Base-by-base conservation (phyloP, 805 yeast genomes). In the Candida jianshihensis region DNA sequence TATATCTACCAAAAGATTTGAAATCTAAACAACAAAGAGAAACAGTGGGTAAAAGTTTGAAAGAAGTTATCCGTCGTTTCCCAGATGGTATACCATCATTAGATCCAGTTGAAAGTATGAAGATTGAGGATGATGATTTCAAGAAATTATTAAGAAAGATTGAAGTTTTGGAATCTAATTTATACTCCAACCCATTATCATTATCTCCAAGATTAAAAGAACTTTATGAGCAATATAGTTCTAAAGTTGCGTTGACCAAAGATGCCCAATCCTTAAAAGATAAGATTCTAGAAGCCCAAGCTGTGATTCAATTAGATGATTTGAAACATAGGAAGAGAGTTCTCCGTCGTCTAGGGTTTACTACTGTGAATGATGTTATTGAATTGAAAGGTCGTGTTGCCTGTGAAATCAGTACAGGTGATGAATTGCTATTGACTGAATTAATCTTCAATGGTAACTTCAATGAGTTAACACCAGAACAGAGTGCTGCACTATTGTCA, bases 341-440 rank as follows among this genome's bases (percentile, higher is more conserved):
- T 2, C 66, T 92, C 49, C 78, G 97, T 59, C 77, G 96, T 54
- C 71, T 92, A 26, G 97, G 92, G 0, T 92, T 92, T 64, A 81
- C 89, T 28, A 81, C 94, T 3, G 79, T 78, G 36, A 72, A 75
- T 44, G 98, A 92, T 59, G 81, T 92, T 42, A 94, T 92, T 44
- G 97, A 92, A 58, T 70, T 92, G 51, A 92, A 92, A 61, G 99
- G 99, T 38, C 75, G 97, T 57, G 97, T 92, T 38, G 97, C 96
- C 1, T 90, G 97, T 61, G 97, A 90, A 53, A 90, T 90, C 49
- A 79, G 90, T 49, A 82, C 94, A 17, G 97, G 96, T 41, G 77
- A 72, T 48, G 96, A 87, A 60, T 63, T 87, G 37, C 56, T 87
- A 43, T 62, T 92, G 34, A 92, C 99, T 0, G 98, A 92, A 57